Conservation (phyloP, 805 yeast species). For the Saturnispora halmiae region DNA sequence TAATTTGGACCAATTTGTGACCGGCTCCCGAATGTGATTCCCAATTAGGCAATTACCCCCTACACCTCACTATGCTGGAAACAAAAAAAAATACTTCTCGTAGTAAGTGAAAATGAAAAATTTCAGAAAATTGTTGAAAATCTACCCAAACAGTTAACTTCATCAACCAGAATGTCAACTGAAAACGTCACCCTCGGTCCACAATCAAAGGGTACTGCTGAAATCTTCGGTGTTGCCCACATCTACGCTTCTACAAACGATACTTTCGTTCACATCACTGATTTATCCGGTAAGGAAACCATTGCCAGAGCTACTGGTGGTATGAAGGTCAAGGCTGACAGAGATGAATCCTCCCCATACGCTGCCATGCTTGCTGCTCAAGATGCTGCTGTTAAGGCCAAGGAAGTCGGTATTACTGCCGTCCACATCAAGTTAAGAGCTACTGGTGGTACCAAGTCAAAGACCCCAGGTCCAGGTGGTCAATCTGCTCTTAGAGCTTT, state of each 20-base stretch:
- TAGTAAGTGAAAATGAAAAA: not conserved
- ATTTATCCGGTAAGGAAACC: conserved; percentile 99
- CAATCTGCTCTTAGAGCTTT: conserved; percentile 98
- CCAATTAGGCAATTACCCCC: not conserved
- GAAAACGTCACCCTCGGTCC: conserved; percentile 65
- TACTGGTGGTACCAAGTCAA: conserved; percentile 99
- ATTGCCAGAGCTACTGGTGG: conserved; percentile 99
- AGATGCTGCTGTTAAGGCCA: conserved; percentile 97
- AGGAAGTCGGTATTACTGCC: conserved; percentile 99
- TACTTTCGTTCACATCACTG: conserved; percentile 99
- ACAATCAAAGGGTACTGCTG: conserved; percentile 94
- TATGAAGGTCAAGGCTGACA: conserved; percentile 99
- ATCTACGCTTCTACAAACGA: conserved; percentile 99
- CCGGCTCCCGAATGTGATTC: not conserved
- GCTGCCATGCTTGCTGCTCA: conserved; percentile 99
- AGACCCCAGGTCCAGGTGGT: conserved; percentile 99
- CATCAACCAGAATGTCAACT: conserved; percentile 14
- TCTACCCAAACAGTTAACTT: not conserved
- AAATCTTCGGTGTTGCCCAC: conserved; percentile 99
- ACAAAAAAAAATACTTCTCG: too few species aligned
- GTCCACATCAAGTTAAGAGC: conserved; percentile 99
- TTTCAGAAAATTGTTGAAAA: not conserved
- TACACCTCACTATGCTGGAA: not conserved
- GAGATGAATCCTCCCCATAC: conserved; percentile 99
- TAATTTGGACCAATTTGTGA: not conserved